Base-by-base conservation (phyloP, 2,329 filamentous ascomycete genomes). In the Fusarium siculi region DNA sequence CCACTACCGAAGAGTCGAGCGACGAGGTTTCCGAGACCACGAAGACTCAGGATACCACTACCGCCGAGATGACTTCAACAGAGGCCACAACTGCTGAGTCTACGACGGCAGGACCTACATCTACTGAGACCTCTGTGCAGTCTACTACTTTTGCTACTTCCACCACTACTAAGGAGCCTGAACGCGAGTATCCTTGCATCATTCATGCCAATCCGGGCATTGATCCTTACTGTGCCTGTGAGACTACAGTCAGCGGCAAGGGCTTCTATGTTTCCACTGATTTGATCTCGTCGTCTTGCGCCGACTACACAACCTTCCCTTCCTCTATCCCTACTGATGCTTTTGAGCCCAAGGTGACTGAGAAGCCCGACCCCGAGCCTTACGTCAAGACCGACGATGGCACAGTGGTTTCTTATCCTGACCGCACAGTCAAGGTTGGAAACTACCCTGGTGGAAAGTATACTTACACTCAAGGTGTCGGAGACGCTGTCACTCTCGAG, bases 321-420 rank as follows among this genome's bases (percentile, higher is more conserved):
- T 72, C 72, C 3, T 10, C 56, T 1, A 50, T 63, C 18, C 25
- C 43, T 3, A 63, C 25, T 5, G 7, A 54, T 18, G 62, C 54
- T 14, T 32, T n/a, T 18, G 28, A 60, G 12, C 54, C 60, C 34
- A 57, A 53, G 34, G 50, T 71, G 3, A 65, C 73, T 3, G 52
- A 66, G 7, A 46, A 57, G 5, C 42, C 60, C 0, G 52, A 57
- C 2, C 60, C 64, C 1, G 37, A 57, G 39, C 64, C 64, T 23
- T 52, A 44, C 23, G 36, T 63, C 18, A 53, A 62, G 14, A 70
- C 72, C 28, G 28, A 61, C 0, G 70, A 64, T 19, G 70, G 60
- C 11, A 47, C 52, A 9, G n/a, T 74, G 0, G 30, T 73, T 2
- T 65, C 63, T 4, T 74, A 73, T 11, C 67, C 72, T 1, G 57